Evolutionary conservation across 2,329 filamentous ascomycete species (phyloP).

Genomic region (Emericellopsis atlantica): DNA sequence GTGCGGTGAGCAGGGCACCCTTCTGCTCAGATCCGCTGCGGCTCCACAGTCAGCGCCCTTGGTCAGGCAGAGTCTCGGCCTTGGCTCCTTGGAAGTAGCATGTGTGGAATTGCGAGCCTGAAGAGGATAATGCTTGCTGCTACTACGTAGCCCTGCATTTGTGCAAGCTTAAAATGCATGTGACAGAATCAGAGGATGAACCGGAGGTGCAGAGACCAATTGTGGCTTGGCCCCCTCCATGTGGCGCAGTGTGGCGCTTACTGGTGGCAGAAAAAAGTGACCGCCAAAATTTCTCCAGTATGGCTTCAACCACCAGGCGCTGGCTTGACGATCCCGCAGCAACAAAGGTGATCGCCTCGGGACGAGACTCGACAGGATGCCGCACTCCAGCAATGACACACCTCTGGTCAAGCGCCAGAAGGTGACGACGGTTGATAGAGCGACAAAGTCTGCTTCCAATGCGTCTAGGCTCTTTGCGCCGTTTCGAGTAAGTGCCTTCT

Average conservation of each 20-base stretch:
- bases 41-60: too few species aligned
- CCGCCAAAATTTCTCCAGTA: slow-evolving; percentile 5
- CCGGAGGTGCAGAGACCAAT: too few species aligned
- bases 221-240: not conserved
- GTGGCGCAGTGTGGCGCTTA: not conserved
- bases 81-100: too few species aligned
- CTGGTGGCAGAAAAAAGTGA: slow-evolving; percentile 4
- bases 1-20: too few species aligned
- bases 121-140: too few species aligned
- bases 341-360: not conserved
- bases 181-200: too few species aligned
- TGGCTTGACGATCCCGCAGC: not conserved
- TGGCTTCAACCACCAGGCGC: not conserved
- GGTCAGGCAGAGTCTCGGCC: too few species aligned
- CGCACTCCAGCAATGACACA: slow-evolving; percentile 43
- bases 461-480: slow-evolving; percentile 83
- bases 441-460: slow-evolving; percentile 24
- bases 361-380: slow-evolving; percentile 23
- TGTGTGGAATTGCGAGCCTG: too few species aligned
- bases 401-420: slow-evolving; percentile 70
- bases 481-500: slow-evolving; percentile 56
- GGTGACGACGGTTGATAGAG: slow-evolving; percentile 27
- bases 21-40: too few species aligned
- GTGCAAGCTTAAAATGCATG: too few species aligned
- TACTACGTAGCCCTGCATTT: too few species aligned